Base-by-base conservation (phyloP, 768 basidiomycete genomes). In the Steccherinum ochraceum region DNA sequence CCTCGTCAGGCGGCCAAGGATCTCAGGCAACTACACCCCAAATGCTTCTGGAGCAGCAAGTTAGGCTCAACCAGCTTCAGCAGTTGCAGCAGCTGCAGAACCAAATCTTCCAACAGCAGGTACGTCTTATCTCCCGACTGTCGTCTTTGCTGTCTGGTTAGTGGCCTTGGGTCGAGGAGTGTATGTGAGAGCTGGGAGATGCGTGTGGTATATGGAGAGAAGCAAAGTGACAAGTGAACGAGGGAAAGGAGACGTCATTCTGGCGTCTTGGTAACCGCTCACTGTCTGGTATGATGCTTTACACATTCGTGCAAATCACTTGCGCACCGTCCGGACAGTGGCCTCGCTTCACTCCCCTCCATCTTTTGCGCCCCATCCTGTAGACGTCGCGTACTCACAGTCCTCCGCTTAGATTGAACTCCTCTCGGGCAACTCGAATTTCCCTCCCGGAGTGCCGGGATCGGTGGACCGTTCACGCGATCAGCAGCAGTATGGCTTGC, bases 61-160 rank as follows among this genome's bases (percentile, higher is more conserved):
- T 88, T 69, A 86, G 84, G 64, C 73, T 91, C 42, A 77, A 78
- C 1, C 86, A 88, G 64, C 71, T 92, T 2, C 89, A 86, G 54
- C 83, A 86, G 63, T 71, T 87, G 7, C 86, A 86, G 61, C 82
- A 87, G 63, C 71, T 85, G 12, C 88, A 93, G 61, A 83, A 83
- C 51, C 86, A 90, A 72, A 87, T 91, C 53, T 88, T 92, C 52
- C 90, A 93, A 61, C 90, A 93, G 63, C 91, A 93, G 83, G 91
- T 86, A 51, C 54, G 79, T 35, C 12, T n/a, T 30, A 24, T 63
- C 46, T 45, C 19, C 39, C 45, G 4, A 23, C 27, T 26, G 42
- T 51, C 46, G 13, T 3, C 19, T 45, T 25, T 41, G 39, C 35
- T 13, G 41, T 20, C 45, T 50, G n/a, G n/a, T n/a, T n/a, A n/a